Conservation (phyloP, 2,329 filamentous ascomycete species). For the Alternaria angustiovoidea region DNA sequence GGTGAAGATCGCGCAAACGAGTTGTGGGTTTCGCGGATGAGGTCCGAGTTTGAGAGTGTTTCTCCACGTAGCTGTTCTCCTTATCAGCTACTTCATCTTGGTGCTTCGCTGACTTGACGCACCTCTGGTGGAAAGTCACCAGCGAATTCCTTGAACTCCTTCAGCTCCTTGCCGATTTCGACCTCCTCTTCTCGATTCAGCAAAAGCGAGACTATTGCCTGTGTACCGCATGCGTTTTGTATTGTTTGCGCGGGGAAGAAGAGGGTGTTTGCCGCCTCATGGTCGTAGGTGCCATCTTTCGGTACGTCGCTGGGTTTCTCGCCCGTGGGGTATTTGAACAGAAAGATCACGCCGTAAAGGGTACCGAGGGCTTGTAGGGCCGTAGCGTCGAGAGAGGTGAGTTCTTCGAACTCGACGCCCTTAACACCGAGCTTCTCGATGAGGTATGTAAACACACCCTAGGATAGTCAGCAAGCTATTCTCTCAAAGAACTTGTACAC, state of each 20-base stretch:
- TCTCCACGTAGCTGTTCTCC: conserved; percentile 69
- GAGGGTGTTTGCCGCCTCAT: conserved; percentile 74
- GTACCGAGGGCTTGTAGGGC: conserved; percentile 68
- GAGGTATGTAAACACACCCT: conserved; percentile 97
- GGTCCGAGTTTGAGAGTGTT: conserved; percentile 71
- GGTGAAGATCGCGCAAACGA: conserved; percentile 87
- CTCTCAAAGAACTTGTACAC: conserved; percentile 38
- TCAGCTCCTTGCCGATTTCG: conserved; percentile 74
- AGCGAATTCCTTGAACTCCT: conserved; percentile 87
- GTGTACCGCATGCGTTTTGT: conserved; percentile 97
- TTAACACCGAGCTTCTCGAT: conserved; percentile 92
- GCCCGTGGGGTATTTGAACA: conserved; percentile 93
- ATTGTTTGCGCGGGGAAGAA: conserved; percentile 99
- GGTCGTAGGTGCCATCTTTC: conserved; percentile 83
- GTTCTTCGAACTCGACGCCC: conserved; percentile 95
- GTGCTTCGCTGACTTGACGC: conserved; percentile 22
- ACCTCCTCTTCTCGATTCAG: conserved; percentile 80
- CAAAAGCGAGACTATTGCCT: conserved; percentile 89
- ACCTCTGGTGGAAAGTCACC: conserved; percentile 75
- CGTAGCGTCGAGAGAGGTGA: conserved; percentile 85
- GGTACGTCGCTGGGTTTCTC: conserved; percentile 71
- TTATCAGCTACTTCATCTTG: conserved; percentile 10
- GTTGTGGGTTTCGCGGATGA: conserved; percentile 76
- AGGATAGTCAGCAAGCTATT: conserved; percentile 15
- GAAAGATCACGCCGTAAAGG: conserved; percentile 94